Evolutionary conservation across 345 rosid species (phyloP), one percentile per base, ranked within the genome.

Genomic region (Mangifera indica): DNA sequence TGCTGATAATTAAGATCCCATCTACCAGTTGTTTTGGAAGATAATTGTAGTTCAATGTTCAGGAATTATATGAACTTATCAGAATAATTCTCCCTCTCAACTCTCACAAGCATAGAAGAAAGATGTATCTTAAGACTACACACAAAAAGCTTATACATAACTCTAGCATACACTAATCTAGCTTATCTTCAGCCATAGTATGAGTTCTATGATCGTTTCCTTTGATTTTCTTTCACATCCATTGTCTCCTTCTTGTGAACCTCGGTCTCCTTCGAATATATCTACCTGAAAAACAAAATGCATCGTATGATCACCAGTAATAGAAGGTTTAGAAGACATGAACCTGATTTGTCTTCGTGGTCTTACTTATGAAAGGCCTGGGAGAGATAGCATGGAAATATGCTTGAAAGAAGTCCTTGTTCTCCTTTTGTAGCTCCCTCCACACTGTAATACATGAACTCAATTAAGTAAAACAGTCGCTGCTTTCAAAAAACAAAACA

Each of bases 391-490:
- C 78, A 63, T 46, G 81, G 6, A 76, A 81, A 80, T 87, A 87
- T 12, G 84, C 84, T 69, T 69, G 77, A 74, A 92, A 92, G 79
- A 92, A 90, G 66, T 81, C 91, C 77, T 67, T 81, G 53, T 90
- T 92, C 86, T 88, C 94, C 66, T 82, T 84, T 51, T 85, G 86
- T 29, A 92, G 88, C 77, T 85, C 93, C 76, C 85, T 88, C 96
- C 92, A 90, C 67, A 90, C 96, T 92, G 85, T 81, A 54, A 64
- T 5, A 12, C 51, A 54, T 66, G 44, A 69, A 57, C 55, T 20
- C 13, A 18, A 15, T 40, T 15, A 15, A 24, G 34, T 20, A 63
- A 42, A 29, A 29, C 32, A 29, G 32, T 29, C 32, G 32, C 32
- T 29, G 48, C 12, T 37, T 21, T n/a, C n/a, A n/a, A n/a, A n/a